These are phyloP conservation scores for Neoboletus magnificus DNA, from an alignment of 768 basidiomycete genomes.

Conservation along the genomic window DNA sequence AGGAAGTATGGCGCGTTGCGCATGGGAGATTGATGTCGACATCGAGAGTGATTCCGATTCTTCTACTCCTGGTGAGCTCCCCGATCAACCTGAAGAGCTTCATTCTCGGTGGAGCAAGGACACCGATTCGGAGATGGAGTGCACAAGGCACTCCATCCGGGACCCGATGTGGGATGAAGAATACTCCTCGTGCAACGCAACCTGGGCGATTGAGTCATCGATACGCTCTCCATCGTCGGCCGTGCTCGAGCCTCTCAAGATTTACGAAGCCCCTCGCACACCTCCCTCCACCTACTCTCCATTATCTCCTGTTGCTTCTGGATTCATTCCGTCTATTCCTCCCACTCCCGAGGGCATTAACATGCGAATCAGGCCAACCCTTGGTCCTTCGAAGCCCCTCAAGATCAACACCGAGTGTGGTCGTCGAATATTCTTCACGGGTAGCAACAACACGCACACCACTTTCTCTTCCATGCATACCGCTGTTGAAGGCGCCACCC, in stretches of 20 bases:
- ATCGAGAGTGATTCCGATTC: conserved; percentile 61
- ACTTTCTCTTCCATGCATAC: conserved; percentile 70
- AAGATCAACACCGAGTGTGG: conserved; percentile 56
- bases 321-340: conserved; percentile 46
- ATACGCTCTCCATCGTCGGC: conserved; percentile 44
- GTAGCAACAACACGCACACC: conserved; percentile 43
- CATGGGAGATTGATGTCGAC: conserved; percentile 73
- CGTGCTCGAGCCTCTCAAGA: conserved; percentile 35
- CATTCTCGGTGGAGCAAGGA: conserved; percentile 62
- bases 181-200: conserved; percentile 47
- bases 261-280: conserved; percentile 47
- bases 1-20: conserved; percentile 73
- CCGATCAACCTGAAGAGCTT: conserved; percentile 37
- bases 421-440: conserved; percentile 35
- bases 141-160: conserved; percentile 26
- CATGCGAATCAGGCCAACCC: conserved; percentile 36
- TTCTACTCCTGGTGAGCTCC: conserved; percentile 43
- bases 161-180: conserved; percentile 34
- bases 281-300: conserved; percentile 54
- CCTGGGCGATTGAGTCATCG: conserved; percentile 54
- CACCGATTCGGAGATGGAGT: conserved; percentile 36
- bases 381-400: conserved; percentile 41
- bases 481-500: conserved; percentile 60
- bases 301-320: conserved; percentile 37
- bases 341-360: conserved; percentile 55